Conservation (phyloP, 163 green algal species). For the Chloromonas sp. region DNA sequence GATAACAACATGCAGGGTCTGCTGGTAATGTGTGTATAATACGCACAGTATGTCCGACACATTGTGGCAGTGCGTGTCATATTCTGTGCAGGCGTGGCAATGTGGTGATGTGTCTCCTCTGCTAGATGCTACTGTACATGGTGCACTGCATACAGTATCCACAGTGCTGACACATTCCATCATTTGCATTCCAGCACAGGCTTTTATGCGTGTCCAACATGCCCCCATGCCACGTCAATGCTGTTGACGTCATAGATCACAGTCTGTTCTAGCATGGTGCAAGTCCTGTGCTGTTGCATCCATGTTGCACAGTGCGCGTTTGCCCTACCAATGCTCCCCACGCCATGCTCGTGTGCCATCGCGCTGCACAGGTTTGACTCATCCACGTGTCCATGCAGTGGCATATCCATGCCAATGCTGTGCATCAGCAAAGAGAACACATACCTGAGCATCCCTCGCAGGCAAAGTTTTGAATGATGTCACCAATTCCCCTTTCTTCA, state of each 20-base stretch:
- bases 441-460: not conserved
- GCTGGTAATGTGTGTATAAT: not conserved
- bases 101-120: too few relatives aligned
- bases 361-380: not conserved
- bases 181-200: too few relatives aligned
- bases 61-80: too few relatives aligned
- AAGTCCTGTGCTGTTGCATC: not conserved
- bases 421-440: not conserved
- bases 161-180: too few relatives aligned
- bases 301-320: not conserved
- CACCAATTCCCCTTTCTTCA: slow-evolving; percentile 54
- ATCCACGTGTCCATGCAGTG: not conserved
- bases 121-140: too few relatives aligned
- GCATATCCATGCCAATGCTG: not conserved
- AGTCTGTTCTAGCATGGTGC: too few relatives aligned
- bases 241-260: too few relatives aligned
- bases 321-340: not conserved
- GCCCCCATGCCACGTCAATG: too few relatives aligned
- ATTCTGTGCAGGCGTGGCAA: too few relatives aligned
- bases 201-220: too few relatives aligned
- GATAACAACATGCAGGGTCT: not conserved
- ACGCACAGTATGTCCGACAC: not conserved
- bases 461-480: slow-evolving; percentile 59
- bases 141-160: too few relatives aligned
- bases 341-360: not conserved